Evolutionary conservation across 1,139 yeast genomes (phyloP), one percentile per base, ranked within the genome.

Genomic region (Chernovozyma aurita): DNA sequence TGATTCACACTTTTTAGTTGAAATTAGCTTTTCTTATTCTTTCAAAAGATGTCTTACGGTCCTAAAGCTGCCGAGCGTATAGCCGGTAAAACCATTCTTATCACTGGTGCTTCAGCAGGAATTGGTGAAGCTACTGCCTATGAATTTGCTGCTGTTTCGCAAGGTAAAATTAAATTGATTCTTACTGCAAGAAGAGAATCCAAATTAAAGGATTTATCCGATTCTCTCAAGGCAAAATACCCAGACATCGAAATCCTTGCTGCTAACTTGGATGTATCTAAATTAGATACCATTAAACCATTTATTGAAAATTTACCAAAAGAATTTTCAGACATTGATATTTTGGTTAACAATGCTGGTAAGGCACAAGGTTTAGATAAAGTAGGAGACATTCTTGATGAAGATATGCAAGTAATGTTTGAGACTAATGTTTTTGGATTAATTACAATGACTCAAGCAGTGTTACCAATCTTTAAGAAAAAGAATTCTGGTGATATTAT

Each of bases 71-170:
- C 77, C 25, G 70, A 72, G 50, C 68, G 92, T 52, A 63, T 83
- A 35, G 76, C 80, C 21, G 73, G 76, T 41, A 80, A 81, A 51
- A 70, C 72, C 24, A 65, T 78, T 26, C 69, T 84, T 27, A 73
- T 83, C 50, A 83, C 92, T 14, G 92, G 92, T 22, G 90, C 90
- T 14, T 78, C 85, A 25, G 73, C 86, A 4, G 90, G 90, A 11
- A 68, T 69, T 40, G 80, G 78, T 9, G 63, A 55, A 36, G 69
- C 72, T 21, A 65, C 70, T 16, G 72, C 70, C 24, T 47, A 53
- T 35, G 70, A 66, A 47, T 50, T 64, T 35, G 71, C 70, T 25
- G 52, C 51, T n/a, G 66, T 66, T 20, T 57, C 69, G 32, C 50
- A 60, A 28, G 71, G 72, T 3, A 48, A 65, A 14, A 45, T 65